Conservation (phyloP, 768 basidiomycete genomes). For the Daedalea quercina region DNA sequence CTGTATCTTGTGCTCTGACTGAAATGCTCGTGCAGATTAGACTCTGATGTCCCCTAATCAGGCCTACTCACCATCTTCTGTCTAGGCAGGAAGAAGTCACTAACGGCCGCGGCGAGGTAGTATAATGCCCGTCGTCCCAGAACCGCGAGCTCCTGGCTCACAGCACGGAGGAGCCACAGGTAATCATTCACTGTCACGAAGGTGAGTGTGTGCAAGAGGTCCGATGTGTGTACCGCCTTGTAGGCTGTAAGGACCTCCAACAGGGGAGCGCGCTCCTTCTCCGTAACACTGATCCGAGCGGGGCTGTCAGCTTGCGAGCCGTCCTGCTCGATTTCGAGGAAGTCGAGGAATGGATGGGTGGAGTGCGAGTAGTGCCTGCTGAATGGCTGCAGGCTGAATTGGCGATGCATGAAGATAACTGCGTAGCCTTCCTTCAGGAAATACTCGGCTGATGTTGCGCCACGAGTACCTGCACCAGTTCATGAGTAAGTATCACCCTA, state of each 20-base stretch:
- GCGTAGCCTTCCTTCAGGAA: slow-evolving; percentile 92
- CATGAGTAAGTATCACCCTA: neutral
- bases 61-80: slow-evolving; percentile 71
- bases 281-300: slow-evolving; percentile 52
- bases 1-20: slow-evolving; percentile 99
- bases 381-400: slow-evolving; percentile 97
- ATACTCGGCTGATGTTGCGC: slow-evolving; percentile 97
- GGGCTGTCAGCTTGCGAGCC: slow-evolving; percentile 4
- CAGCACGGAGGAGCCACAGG: slow-evolving; percentile 80
- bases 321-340: slow-evolving; percentile 59
- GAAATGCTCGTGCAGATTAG: neutral
- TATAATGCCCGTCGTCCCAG: slow-evolving; percentile 77
- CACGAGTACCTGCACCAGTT: slow-evolving; percentile 71
- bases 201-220: slow-evolving; percentile 74
- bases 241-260: slow-evolving; percentile 71
- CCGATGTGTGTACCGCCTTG: slow-evolving; percentile 69
- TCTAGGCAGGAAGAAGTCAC: slow-evolving; percentile 93
- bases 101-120: slow-evolving; percentile 96
- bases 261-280: slow-evolving; percentile 57
- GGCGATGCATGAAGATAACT: slow-evolving; percentile 97
- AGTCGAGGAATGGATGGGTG: slow-evolving; percentile 95
- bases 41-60: neutral
- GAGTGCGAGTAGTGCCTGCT: slow-evolving; percentile 97
- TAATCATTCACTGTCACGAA: slow-evolving; percentile 97
- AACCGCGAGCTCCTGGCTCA: slow-evolving; percentile 70